Evolutionary conservation across 805 yeast species (phyloP), one percentile per base, ranked within the genome.

Genomic region (Kuraishia piskuri): DNA sequence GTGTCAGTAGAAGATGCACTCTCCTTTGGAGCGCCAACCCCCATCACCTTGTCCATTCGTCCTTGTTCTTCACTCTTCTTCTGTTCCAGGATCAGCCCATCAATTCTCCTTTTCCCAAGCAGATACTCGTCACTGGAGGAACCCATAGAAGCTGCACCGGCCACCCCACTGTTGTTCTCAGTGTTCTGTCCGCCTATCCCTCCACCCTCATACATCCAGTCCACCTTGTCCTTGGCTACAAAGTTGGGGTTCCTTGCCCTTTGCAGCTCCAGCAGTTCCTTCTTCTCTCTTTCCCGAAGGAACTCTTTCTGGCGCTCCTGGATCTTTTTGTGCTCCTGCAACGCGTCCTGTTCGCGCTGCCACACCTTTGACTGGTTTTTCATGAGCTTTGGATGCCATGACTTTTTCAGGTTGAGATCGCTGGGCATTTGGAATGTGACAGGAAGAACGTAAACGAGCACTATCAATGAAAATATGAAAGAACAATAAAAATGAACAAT

Each of bases 341-440:
- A 69, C 8, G 86, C 83, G 46, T 84, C 84, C 63, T 88, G 90
- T 63, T 94, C 97, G 52, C 74, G 76, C 58, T 82, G 76, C 92
- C 96, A 86, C 37, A 92, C 91, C 62, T 84, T 87, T 58, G 84
- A 84, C 68, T 85, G 90, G 73, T 92, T 92, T 65, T 86, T 88
- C 64, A 88, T 73, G 51, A 89, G 74, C 49, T 86, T 91, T 2
- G 99, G 97, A 67, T 92, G 90, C 99, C 98, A 92, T 56, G 98
- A 92, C 66, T 92, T 92, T 71, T 92, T 87, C 53, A 91, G 68
- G 65, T 92, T 92, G 57, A 92, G 75, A 67, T 91, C 96, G 4
- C 90, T 88, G 1, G 90, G 88, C 68, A 62, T 62, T 17, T 22
- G n/a, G n/a, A n/a, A n/a, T n/a, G n/a, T n/a, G n/a, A n/a, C n/a